phyloP scores from a whole-genome alignment of 176 grass and related monocot species.

The Raddia guianensis region DNA sequence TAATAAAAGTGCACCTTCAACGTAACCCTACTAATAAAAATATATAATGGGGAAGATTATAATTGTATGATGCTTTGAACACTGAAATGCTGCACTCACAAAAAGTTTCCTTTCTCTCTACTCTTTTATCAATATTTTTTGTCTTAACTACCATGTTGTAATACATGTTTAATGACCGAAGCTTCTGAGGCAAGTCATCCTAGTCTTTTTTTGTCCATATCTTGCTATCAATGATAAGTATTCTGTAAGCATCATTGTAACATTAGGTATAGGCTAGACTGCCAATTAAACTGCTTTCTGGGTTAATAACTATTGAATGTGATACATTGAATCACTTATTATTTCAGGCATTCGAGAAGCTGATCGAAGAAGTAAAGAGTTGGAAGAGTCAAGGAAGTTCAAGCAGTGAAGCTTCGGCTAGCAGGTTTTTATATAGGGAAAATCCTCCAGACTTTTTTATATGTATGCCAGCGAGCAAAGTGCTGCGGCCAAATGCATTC shows the following conservation, averaged over 20 bases:
- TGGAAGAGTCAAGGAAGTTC: constrained; percentile 35
- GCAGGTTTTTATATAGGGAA: constrained; percentile 7
- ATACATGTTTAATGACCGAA: constrained; percentile 5
- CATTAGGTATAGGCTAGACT: not conserved
- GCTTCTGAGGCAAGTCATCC: not conserved
- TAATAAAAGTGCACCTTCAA: constrained; percentile 25
- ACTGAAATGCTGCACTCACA: not conserved
- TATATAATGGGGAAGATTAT: not conserved
- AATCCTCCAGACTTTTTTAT: not conserved
- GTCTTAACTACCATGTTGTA: constrained; percentile 13
- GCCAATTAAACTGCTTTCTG: not conserved
- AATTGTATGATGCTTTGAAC: constrained; percentile 14
- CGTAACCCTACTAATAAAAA: not conserved
- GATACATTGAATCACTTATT: constrained; percentile 20
- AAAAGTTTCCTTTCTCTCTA: not conserved
- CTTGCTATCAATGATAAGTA: not conserved
- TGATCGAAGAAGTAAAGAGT: constrained; percentile 38
- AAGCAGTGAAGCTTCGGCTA: not conserved
- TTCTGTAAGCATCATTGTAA: constrained; percentile 11
- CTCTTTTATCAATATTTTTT: not conserved
- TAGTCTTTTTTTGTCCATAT: constrained; percentile 8
- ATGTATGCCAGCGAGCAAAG: not conserved
- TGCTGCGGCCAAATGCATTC: not conserved
- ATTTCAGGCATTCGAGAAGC: constrained; percentile 44
- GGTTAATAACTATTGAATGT: not conserved